phyloP scores from a whole-genome alignment of 2,329 filamentous ascomycete species.

The Xylariomycetidae sp. region DNA sequence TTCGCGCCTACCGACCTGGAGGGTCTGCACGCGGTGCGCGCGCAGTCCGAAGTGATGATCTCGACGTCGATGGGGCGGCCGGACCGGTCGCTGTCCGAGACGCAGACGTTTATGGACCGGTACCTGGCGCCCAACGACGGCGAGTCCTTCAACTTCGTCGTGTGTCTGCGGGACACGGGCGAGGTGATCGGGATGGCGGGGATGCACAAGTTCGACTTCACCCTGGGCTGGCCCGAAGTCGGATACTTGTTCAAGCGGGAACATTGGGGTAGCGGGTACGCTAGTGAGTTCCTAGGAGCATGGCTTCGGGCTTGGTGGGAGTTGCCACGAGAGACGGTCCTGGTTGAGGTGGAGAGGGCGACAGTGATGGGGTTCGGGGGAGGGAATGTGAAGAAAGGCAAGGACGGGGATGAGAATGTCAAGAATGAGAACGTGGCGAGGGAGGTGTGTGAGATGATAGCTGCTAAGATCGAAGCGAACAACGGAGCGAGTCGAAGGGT shows the following conservation, averaged over 20 bases:
- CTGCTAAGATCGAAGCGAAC: slow-evolving; percentile 41
- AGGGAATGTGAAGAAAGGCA: slow-evolving; percentile 20
- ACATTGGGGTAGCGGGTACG: slow-evolving; percentile 52
- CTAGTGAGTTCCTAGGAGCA: slow-evolving; percentile 49
- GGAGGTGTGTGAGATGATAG: slow-evolving; percentile 35
- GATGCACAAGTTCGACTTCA: slow-evolving; percentile 28
- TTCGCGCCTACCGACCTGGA: slow-evolving; percentile 44
- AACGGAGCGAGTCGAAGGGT: slow-evolving; percentile 54
- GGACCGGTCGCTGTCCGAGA: slow-evolving; percentile 41
- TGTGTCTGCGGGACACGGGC: slow-evolving; percentile 42
- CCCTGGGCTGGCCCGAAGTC: slow-evolving; percentile 51
- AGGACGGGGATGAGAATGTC: slow-evolving; percentile 33
- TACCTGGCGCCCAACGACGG: slow-evolving; percentile 46
- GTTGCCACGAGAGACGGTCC: slow-evolving; percentile 41
- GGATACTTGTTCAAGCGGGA: slow-evolving; percentile 54
- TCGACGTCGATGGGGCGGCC: slow-evolving; percentile 43
- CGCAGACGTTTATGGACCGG: slow-evolving; percentile 33
- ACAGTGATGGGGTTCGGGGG: neutral
- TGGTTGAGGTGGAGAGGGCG: slow-evolving; percentile 36
- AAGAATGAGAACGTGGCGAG: slow-evolving; percentile 16
- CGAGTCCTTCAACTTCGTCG: slow-evolving; percentile 52
- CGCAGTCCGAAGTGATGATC: slow-evolving; percentile 57
- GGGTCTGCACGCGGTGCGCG: slow-evolving; percentile 47
- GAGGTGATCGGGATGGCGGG: slow-evolving; percentile 50
- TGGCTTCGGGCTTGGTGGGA: slow-evolving; percentile 43